phyloP scores from a whole-genome alignment of 73 alveolate genomes.

The Blepharisma japonicum region DNA sequence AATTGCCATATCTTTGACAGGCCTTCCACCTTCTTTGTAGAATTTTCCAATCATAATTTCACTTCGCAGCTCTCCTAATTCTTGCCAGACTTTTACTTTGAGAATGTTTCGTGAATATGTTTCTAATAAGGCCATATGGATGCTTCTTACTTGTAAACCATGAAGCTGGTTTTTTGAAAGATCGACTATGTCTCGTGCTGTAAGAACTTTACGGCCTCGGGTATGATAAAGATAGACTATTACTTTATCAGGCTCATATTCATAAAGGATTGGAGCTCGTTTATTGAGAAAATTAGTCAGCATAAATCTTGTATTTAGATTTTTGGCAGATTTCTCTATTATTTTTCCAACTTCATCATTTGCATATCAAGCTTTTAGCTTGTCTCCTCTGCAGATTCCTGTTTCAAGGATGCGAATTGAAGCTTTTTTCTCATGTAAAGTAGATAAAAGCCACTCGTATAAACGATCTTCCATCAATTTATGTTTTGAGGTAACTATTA shows the following conservation, averaged over 20 bases:
- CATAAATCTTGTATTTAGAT: not conserved
- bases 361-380: not conserved
- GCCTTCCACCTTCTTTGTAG: not conserved
- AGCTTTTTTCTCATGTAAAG: not conserved
- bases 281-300: not conserved
- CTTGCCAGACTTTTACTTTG: not conserved
- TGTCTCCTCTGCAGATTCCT: slow-evolving; percentile 9
- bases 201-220: not conserved
- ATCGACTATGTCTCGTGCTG: not conserved
- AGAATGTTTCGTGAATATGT: not conserved
- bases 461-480: not conserved
- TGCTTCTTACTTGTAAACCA: slow-evolving; percentile 19
- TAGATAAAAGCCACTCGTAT: not conserved
- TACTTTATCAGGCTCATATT: slow-evolving; percentile 17
- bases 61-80: not conserved
- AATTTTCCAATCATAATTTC: not conserved
- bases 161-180: slow-evolving; percentile 15
- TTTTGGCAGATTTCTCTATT: not conserved
- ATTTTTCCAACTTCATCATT: not conserved
- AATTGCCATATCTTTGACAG: slow-evolving; percentile 1
- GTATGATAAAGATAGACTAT: slow-evolving; percentile 4
- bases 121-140: not conserved
- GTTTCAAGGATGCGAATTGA: not conserved
- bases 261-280: slow-evolving; percentile 11
- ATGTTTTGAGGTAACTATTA: too few relatives aligned